Evolutionary conservation across 202 grass and related monocot species (phyloP).

Genomic region (Bolboschoenoplectus hybrid): DNA sequence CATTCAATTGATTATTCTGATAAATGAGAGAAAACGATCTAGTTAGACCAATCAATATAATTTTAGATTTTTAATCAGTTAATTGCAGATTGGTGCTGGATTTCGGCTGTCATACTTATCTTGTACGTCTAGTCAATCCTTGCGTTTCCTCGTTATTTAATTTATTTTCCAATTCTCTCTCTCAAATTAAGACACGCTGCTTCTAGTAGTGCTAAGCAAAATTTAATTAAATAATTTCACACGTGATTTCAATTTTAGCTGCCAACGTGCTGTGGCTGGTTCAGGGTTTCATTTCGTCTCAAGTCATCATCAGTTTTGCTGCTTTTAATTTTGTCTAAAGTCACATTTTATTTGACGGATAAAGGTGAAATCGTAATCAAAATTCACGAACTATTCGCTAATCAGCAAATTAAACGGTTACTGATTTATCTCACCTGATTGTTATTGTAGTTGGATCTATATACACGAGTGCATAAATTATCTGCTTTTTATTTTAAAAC

Average conservation of each 20-base stretch:
- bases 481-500: too few species aligned
- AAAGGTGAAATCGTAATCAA: neutral
- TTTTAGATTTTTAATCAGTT: slow-evolving; percentile 3
- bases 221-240: neutral
- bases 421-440: too few species aligned
- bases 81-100: neutral
- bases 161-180: neutral
- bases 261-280: neutral
- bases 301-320: neutral
- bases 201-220: neutral
- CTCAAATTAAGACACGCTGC: neutral
- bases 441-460: too few species aligned
- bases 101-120: slow-evolving; percentile 24
- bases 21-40: neutral
- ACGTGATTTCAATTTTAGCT: neutral
- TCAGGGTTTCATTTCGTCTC: neutral
- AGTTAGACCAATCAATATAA: neutral
- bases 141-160: neutral
- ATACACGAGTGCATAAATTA: too few species aligned
- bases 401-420: too few species aligned
- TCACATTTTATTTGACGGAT: neutral
- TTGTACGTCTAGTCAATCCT: neutral
- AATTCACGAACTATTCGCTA: neutral
- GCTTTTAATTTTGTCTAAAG: neutral
- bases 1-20: neutral